Evolutionary conservation across 2,329 filamentous ascomycete genomes (phyloP).

Genomic region (Colletotrichum navitas): DNA sequence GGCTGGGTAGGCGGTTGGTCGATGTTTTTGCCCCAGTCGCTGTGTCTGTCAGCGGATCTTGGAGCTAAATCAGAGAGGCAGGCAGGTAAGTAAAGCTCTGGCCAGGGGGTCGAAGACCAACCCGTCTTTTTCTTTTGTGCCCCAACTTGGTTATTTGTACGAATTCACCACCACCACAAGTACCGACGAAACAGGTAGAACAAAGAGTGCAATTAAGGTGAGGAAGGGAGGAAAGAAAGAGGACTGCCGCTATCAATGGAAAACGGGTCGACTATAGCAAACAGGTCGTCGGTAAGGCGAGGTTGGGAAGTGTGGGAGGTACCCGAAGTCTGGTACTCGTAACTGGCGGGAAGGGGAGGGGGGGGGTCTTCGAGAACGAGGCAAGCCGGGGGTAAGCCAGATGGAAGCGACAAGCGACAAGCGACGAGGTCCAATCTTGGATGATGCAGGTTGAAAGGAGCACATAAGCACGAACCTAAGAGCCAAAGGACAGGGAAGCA

Average conservation of each 20-base stretch:
- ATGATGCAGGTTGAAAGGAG: constrained; percentile 32
- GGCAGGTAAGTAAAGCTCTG: constrained; percentile 15
- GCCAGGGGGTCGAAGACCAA: background rate
- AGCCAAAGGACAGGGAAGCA: constrained; percentile 28
- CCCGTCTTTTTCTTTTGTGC: background rate
- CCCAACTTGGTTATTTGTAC: background rate
- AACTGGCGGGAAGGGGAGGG: background rate
- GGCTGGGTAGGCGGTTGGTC: constrained; percentile 37
- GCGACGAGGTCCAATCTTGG: constrained; percentile 28
- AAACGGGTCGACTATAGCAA: constrained; percentile 13
- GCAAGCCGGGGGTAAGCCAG: constrained; percentile 63
- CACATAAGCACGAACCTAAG: background rate
- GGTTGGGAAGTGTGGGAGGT: background rate
- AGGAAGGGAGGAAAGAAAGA: background rate
- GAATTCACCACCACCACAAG: background rate
- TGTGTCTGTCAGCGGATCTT: constrained; percentile 30
- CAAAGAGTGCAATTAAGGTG: background rate
- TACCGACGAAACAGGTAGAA: background rate
- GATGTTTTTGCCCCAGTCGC: constrained; percentile 31
- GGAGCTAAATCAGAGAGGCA: constrained; percentile 34
- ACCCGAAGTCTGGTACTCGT: constrained; percentile 10
- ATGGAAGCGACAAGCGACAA: constrained; percentile 60
- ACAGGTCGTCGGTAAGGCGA: constrained; percentile 11
- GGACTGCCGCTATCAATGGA: background rate
- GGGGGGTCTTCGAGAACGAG: background rate